phyloP scores from a whole-genome alignment of 371 early-diverging fungal species.

The Haplosporangium sp. region DNA sequence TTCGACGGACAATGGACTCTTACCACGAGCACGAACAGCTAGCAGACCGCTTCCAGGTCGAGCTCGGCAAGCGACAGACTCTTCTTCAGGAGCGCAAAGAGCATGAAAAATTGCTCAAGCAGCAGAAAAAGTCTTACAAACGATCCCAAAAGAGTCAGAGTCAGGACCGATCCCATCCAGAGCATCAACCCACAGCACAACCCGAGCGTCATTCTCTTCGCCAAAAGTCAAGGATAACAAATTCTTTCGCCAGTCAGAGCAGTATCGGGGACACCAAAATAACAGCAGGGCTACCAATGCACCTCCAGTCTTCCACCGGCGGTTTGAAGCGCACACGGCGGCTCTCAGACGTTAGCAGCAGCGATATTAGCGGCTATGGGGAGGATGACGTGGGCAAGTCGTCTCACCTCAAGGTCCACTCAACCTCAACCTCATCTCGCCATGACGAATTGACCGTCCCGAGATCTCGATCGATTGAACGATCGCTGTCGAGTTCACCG shows the following conservation, averaged over 20 bases:
- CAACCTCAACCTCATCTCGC: constrained; percentile 13
- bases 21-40: constrained; percentile 43
- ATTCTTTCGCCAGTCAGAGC: not conserved
- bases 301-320: constrained; percentile 2
- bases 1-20: constrained; percentile 43
- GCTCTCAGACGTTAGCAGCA: constrained; percentile 42
- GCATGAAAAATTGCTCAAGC: constrained; percentile 29
- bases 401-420: constrained; percentile 10
- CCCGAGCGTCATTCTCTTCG: constrained; percentile 23
- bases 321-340: constrained; percentile 31
- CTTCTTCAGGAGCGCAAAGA: constrained; percentile 33
- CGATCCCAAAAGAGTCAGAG: constrained; percentile 18
- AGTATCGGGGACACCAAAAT: not conserved
- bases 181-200: not conserved
- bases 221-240: constrained; percentile 7
- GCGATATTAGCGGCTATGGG: constrained; percentile 37
- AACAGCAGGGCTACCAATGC: not conserved
- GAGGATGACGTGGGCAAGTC: constrained; percentile 22
- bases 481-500: constrained; percentile 45
- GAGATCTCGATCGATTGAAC: constrained; percentile 14
- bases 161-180: constrained; percentile 23
- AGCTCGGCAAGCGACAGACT: constrained; percentile 33
- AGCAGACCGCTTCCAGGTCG: constrained; percentile 44
- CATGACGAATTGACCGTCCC: constrained; percentile 6
- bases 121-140: constrained; percentile 27